phyloP scores from a whole-genome alignment of 768 basidiomycete species.

The Suillus alpinus region DNA sequence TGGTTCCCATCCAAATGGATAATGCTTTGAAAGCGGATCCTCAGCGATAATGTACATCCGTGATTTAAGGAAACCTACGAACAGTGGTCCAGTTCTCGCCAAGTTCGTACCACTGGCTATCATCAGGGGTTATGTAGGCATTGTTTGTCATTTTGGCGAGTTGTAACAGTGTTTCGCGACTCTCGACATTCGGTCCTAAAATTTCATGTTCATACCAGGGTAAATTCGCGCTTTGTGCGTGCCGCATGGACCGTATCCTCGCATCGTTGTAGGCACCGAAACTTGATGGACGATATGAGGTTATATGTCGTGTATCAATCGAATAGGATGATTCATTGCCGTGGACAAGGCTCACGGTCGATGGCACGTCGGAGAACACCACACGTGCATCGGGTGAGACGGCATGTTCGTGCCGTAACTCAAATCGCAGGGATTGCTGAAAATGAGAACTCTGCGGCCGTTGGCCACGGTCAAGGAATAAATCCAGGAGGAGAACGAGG shows the following conservation, averaged over 20 bases:
- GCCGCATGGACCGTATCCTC: constrained; percentile 42
- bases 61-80: constrained; percentile 15
- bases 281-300: constrained; percentile 47
- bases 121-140: constrained; percentile 70
- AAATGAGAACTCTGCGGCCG: not conserved
- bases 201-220: constrained; percentile 79
- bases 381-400: constrained; percentile 46
- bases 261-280: constrained; percentile 42
- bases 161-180: constrained; percentile 68
- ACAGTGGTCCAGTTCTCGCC: constrained; percentile 62
- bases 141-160: constrained; percentile 97
- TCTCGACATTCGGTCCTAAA: constrained; percentile 71
- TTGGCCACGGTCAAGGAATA: constrained; percentile 13
- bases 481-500: constrained; percentile 41
- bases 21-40: constrained; percentile 17
- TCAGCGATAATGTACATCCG: not conserved
- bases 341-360: constrained; percentile 10
- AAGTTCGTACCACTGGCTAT: constrained; percentile 76
- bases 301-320: constrained; percentile 36
- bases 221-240: constrained; percentile 44
- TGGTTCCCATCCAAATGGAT: constrained; percentile 91
- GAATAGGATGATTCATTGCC: constrained; percentile 29
- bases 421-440: constrained; percentile 37
- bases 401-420: constrained; percentile 63
- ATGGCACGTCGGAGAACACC: constrained; percentile 50